A percentile compares a stretch with the other conserved stretches of the same genome.
phyloP scores from a whole-genome alignment of 192 early-diverging fungal species.

The Oehlia diaphana region DNA sequence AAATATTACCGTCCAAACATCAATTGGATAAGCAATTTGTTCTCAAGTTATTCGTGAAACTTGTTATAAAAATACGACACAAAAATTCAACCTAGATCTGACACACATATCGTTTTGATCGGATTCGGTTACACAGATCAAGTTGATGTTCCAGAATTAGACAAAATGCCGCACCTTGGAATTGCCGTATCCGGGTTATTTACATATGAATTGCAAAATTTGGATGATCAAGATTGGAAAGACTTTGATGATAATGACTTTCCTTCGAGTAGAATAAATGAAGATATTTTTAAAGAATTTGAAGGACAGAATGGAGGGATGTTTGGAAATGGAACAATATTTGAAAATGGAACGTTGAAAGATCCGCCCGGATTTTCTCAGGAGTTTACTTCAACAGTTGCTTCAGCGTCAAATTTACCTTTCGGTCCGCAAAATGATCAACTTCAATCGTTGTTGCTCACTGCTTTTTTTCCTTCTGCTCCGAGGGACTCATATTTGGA shows the following conservation, averaged over 20 bases:
- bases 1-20: not conserved
- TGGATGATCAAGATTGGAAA: conserved; percentile 59
- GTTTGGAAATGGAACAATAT: not conserved
- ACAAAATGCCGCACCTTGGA: conserved; percentile 4
- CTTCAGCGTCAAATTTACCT: conserved; percentile 36
- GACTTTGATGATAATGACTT: conserved; percentile 11
- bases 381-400: conserved; percentile 5
- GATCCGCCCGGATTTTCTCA: conserved; percentile 33
- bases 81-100: conserved; percentile 21
- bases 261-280: not conserved
- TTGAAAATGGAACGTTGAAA: conserved; percentile 22
- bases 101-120: conserved; percentile 25
- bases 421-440: conserved; percentile 61
- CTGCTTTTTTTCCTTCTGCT: conserved; percentile 47
- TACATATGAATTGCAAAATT: conserved; percentile 54
- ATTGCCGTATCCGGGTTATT: conserved; percentile 42
- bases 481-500: conserved; percentile 40
- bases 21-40: not conserved
- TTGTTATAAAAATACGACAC: not conserved
- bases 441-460: conserved; percentile 45
- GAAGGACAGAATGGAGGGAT: not conserved
- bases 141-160: conserved; percentile 36
- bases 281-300: not conserved
- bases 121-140: conserved; percentile 26
- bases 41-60: conserved; percentile 6